These are phyloP conservation scores for Mrakia gelida DNA, from an alignment of 768 basidiomycete species.

Conservation along the genomic window DNA sequence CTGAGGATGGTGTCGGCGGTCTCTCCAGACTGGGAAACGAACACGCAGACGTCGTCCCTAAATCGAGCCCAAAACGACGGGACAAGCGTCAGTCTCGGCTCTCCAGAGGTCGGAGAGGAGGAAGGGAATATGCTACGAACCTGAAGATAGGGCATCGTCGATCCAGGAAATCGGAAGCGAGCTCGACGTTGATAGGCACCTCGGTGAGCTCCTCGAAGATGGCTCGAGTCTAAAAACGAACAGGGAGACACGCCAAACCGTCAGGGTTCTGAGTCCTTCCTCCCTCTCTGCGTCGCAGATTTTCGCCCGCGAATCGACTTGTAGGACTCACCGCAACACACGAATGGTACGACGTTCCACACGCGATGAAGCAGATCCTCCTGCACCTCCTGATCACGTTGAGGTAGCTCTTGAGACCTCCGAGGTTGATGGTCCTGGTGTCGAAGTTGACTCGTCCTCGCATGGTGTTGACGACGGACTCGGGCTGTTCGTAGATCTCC, in stretches of 20 bases:
- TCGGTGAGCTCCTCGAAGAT: constrained; percentile 99
- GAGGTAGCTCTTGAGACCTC: constrained; percentile 90
- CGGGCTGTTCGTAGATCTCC: constrained; percentile 97
- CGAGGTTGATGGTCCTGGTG: constrained; percentile 80
- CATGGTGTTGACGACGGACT: constrained; percentile 99
- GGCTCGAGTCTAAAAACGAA: constrained; percentile 60
- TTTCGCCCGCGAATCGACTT: no score
- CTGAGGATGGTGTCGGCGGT: constrained; percentile 97
- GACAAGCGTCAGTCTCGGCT: neutral
- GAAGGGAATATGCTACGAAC: neutral
- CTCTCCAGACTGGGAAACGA: constrained; percentile 96
- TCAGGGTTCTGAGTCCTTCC: neutral
- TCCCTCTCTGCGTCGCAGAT: no score
- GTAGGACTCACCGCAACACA: constrained; percentile 65
- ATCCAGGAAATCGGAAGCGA: constrained; percentile 97
- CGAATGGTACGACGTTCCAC: constrained; percentile 97
- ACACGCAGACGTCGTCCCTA: constrained; percentile 87
- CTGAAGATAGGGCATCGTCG: constrained; percentile 99
- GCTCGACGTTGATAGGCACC: constrained; percentile 93
- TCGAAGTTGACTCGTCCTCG: constrained; percentile 99
- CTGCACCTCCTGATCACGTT: constrained; percentile 92
- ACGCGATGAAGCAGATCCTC: constrained; percentile 94
- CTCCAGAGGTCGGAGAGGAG: neutral
- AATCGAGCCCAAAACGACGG: neutral
- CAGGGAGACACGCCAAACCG: neutral